Evolutionary conservation across 257 asterid species (phyloP), one percentile per base, ranked within the genome.

Genomic region (Apocynum venetum): DNA sequence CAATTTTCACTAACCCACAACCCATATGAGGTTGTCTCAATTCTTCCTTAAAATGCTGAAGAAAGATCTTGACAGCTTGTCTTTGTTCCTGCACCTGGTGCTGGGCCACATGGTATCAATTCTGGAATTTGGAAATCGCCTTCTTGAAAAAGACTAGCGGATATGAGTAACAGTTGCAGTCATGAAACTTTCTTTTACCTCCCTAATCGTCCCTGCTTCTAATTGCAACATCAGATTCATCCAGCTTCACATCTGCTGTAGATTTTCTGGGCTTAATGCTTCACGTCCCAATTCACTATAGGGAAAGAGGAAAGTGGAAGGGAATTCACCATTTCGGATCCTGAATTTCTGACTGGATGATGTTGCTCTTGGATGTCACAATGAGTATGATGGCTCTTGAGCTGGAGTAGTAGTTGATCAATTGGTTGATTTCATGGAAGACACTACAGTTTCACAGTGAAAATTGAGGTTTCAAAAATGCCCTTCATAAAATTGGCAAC

Each of bases 41-140:
- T 44, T 44, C 47, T 44, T 2, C 6, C 47, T 44, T 44, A 44
- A 44, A 44, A 76, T 76, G 80, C 3, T 14, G 74, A 66, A 8
- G 57, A n/a, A 2, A 35, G 74, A 76, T 74, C 73, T 76, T 6
- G 74, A 65, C 44, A 76, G 80, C 73, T 76, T 6, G 74, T 76
- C 44, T 65, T 76, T 12, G n/a, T 76, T 12, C 79, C 80, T n/a
- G 63, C 74, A 40, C 80, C 80, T 0, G 80, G 66, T 47, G 57
- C 57, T n/a, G 65, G 80, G 80, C 40, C 80, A 76, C 17, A 9
- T 51, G 48, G 53, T 49, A 10, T 36, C 80, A 48, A 47, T n/a
- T 2, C 73, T 68, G 35, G 80, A 76, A 63, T 76, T 76, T n/a
- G 80, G 65, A 36, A 66, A 65, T 56, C 5, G 51, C 19, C 40